These are phyloP conservation scores for Entophlyctis luteolus DNA, from an alignment of 192 early-diverging fungal genomes.

Conservation along the genomic window DNA sequence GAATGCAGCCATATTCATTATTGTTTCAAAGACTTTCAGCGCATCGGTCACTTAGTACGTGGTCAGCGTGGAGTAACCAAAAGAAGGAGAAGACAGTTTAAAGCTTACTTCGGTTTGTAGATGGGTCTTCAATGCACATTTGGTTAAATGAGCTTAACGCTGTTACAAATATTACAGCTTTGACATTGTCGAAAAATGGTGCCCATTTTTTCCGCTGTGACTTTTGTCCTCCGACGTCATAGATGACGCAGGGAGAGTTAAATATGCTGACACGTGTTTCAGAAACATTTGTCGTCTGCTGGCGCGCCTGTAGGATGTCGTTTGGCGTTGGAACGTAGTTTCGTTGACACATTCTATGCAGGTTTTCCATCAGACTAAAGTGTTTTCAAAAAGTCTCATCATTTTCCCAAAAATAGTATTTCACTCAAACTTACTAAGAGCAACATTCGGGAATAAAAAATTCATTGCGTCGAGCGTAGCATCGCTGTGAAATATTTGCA, in stretches of 20 bases:
- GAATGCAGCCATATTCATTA: not conserved
- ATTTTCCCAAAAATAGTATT: constrained; percentile 7
- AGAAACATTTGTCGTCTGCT: constrained; percentile 63
- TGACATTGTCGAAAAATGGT: constrained; percentile 60
- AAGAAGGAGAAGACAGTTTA: not conserved
- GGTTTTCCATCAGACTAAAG: constrained; percentile 28
- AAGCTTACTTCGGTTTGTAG: constrained; percentile 42
- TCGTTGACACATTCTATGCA: constrained; percentile 41
- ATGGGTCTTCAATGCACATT: constrained; percentile 49
- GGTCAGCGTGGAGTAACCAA: not conserved
- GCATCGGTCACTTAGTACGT: constrained; percentile 7
- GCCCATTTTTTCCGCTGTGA: constrained; percentile 60
- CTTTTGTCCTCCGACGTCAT: constrained; percentile 65
- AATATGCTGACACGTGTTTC: constrained; percentile 62
- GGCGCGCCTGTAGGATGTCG: constrained; percentile 65
- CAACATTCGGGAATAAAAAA: constrained; percentile 37
- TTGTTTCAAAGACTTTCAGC: not conserved
- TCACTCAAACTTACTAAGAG: constrained; percentile 25
- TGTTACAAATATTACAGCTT: constrained; percentile 59
- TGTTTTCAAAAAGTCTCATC: not conserved
- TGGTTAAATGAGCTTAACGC: constrained; percentile 59
- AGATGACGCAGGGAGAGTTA: constrained; percentile 43
- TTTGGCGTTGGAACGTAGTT: constrained; percentile 58
- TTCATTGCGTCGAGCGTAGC: constrained; percentile 32
- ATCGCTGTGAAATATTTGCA: too few relatives aligned